These are phyloP conservation scores for Clitopilus passeckerianus DNA, from an alignment of 768 basidiomycete species.

Conservation along the genomic window DNA sequence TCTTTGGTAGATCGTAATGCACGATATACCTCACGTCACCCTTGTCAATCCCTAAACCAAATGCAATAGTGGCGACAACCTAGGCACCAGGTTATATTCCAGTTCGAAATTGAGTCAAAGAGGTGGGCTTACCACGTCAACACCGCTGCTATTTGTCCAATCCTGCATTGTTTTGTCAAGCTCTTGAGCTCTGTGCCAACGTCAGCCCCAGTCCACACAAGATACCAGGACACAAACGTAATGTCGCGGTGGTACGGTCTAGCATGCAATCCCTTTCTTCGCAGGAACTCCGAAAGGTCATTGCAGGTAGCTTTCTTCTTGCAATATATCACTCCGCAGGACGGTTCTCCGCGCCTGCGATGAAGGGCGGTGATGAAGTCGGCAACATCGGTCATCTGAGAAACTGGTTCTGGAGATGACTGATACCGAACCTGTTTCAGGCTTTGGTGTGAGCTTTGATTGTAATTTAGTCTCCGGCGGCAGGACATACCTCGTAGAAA, in stretches of 20 bases:
- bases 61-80: slow-evolving; percentile 80
- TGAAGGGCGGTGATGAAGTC: slow-evolving; percentile 65
- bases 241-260: slow-evolving; percentile 76
- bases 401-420: slow-evolving; percentile 40
- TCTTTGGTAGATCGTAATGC: slow-evolving; percentile 79
- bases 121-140: slow-evolving; percentile 43
- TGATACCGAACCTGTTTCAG: slow-evolving; percentile 57
- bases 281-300: slow-evolving; percentile 58
- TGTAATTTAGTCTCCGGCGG: neutral
- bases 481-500: slow-evolving; percentile 68
- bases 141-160: slow-evolving; percentile 51
- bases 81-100: slow-evolving; percentile 13
- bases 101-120: too few species aligned
- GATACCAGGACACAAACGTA: slow-evolving; percentile 24
- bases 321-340: slow-evolving; percentile 78
- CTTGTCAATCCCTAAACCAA: slow-evolving; percentile 87
- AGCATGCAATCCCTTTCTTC: slow-evolving; percentile 60
- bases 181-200: slow-evolving; percentile 22
- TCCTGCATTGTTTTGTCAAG: slow-evolving; percentile 59
- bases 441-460: neutral
- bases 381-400: slow-evolving; percentile 60
- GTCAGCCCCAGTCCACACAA: neutral
- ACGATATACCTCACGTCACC: slow-evolving; percentile 75
- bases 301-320: slow-evolving; percentile 64
- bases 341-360: slow-evolving; percentile 49